Percentiles rank a stretch among this genome's conserved stretches.
Evolutionary conservation across 2,329 filamentous ascomycete genomes (phyloP).

Genomic region (Simplicillium aogashimaense): DNA sequence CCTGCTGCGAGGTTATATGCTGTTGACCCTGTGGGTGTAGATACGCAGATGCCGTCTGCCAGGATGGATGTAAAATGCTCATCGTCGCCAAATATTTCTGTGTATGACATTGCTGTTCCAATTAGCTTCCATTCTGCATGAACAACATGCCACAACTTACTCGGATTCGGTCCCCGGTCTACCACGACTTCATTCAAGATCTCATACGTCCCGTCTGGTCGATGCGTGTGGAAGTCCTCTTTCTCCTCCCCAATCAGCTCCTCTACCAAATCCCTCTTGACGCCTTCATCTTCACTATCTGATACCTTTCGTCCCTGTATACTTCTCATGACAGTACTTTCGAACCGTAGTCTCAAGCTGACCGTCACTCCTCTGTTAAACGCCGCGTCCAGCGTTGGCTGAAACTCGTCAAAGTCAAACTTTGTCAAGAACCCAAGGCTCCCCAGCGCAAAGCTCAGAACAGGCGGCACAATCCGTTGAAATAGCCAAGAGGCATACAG

Average conservation of each 20-base stretch:
- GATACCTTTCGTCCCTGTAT: slow-evolving; percentile 32
- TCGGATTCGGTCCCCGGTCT: slow-evolving; percentile 86
- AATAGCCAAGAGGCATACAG: slow-evolving; percentile 96
- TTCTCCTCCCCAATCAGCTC: slow-evolving; percentile 81
- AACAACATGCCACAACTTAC: slow-evolving; percentile 37
- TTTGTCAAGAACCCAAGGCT: slow-evolving; percentile 94
- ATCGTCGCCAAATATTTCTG: slow-evolving; percentile 88
- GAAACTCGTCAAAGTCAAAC: slow-evolving; percentile 77
- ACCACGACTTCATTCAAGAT: slow-evolving; percentile 97
- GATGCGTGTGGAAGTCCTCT: slow-evolving; percentile 77
- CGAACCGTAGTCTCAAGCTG: slow-evolving; percentile 78
- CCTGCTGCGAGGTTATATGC: slow-evolving; percentile 94
- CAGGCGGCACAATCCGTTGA: slow-evolving; percentile 86
- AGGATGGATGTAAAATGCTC: slow-evolving; percentile 91
- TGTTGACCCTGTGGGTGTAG: slow-evolving; percentile 88
- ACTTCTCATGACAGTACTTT: slow-evolving; percentile 86
- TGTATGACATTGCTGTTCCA: slow-evolving; percentile 69
- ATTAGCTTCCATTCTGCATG: background rate
- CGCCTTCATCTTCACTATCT: slow-evolving; percentile 22
- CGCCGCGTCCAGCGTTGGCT: slow-evolving; percentile 56
- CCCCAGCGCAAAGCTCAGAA: slow-evolving; percentile 82
- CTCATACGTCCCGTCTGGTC: slow-evolving; percentile 73
- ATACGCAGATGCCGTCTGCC: slow-evolving; percentile 87
- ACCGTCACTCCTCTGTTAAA: slow-evolving; percentile 82
- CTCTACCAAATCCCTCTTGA: slow-evolving; percentile 65